Base-by-base conservation (phyloP, 2,329 filamentous ascomycete species). In the Verticillium nubilum region DNA sequence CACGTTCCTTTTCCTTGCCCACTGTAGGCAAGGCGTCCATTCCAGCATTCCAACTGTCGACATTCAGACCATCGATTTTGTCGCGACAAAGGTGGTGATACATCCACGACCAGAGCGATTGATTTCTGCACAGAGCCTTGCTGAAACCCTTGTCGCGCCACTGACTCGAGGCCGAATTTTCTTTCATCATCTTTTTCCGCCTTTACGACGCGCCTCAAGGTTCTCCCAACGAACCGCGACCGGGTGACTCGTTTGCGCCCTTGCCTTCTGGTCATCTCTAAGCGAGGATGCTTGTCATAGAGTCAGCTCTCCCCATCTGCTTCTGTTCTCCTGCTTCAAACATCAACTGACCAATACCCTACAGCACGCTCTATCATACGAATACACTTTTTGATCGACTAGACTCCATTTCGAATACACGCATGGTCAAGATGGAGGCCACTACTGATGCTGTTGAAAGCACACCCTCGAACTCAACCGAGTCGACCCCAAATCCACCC, bases 341-440 rank as follows among this genome's bases (percentile, higher is more conserved):
- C 42, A 2, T 9, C 12, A 23, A 25, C 19, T 47, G 42, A 47
- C 42, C 2, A 23, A 57, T 37, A 10, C 60, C 60, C 25, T 50
- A 47, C 42, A 47, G 42, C 42, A 47, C 42, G 19, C 42, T 70
- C 52, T 70, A 69, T 54, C 61, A 64, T 35, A 64, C 63, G 58
- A 64, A 62, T 63, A 67, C 66, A 65, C 63, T 72, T 57, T 61
- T 69, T 58, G 61, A 65, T 62, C 67, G 70, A 60, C 61, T 72
- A 67, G 67, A 68, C 61, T 65, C 62, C 60, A 59, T 72, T 62
- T 60, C 69, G 61, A 64, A 68, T 57, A 69, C 68, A 4, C 37
- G 31, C 50, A 17, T 23, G 52, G 2, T 52, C 12, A 59, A 57
- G 25, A 63, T 63, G 61, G 55, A 63, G 27, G 27, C 60, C 26